Conservation (phyloP, 2,329 filamentous ascomycete genomes). For the Corniculantispora saksenae region DNA sequence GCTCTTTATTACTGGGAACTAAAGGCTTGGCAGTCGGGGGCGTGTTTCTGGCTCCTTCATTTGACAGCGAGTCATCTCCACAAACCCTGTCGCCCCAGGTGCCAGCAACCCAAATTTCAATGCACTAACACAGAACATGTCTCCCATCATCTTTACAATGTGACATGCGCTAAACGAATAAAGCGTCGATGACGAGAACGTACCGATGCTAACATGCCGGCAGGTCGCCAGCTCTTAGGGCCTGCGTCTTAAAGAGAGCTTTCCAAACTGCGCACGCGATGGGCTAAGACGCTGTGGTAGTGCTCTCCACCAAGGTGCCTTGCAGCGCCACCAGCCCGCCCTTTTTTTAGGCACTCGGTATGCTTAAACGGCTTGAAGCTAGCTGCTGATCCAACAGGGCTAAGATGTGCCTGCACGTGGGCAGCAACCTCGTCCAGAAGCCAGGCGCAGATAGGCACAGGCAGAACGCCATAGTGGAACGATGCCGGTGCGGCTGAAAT, state of each 20-base stretch:
- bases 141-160: background rate
- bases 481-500: constrained; percentile 7
- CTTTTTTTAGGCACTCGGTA: constrained; percentile 2
- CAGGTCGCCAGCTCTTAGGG: background rate
- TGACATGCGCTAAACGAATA: background rate
- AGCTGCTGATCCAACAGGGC: constrained; percentile 10
- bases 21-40: constrained; percentile 12
- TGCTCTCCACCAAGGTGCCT: constrained; percentile 5
- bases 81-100: background rate
- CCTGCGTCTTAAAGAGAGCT: background rate
- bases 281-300: background rate
- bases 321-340: constrained; percentile 2
- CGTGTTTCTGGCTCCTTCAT: background rate
- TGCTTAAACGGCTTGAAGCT: constrained; percentile 3
- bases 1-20: background rate
- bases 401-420: constrained; percentile 13
- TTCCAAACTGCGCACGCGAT: background rate
- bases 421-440: background rate
- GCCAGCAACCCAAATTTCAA: background rate
- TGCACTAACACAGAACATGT: background rate
- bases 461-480: constrained; percentile 5
- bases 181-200: background rate
- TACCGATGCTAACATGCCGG: background rate
- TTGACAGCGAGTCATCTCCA: background rate
- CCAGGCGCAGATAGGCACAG: background rate